These are phyloP conservation scores for Suillus plorans DNA, from an alignment of 768 basidiomycete species.

Conservation along the genomic window DNA sequence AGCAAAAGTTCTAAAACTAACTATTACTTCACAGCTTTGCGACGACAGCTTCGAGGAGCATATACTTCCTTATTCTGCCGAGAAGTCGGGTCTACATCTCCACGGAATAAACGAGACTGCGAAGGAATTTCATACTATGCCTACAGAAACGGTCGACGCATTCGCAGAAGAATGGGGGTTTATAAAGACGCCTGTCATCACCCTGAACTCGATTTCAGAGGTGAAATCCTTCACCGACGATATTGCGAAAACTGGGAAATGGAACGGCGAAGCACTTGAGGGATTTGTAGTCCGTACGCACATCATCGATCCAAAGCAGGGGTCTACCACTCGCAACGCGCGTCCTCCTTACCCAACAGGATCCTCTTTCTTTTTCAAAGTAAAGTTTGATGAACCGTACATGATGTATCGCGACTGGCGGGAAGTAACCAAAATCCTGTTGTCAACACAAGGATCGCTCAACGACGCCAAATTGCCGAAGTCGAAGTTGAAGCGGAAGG, in stretches of 20 bases:
- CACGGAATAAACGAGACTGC: background rate
- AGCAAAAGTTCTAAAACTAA: background rate
- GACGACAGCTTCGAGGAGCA: conserved; percentile 58
- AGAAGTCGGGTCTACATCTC: background rate
- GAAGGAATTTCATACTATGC: background rate
- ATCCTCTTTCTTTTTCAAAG: conserved; percentile 96
- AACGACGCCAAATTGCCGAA: conserved; percentile 48
- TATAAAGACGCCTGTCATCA: conserved; percentile 67
- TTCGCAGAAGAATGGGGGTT: conserved; percentile 94
- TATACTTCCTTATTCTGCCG: background rate
- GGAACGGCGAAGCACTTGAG: conserved; percentile 85
- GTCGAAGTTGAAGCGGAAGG: conserved; percentile 68
- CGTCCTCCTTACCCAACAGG: conserved; percentile 71
- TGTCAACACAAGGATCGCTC: conserved; percentile 23
- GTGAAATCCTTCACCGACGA: conserved; percentile 74
- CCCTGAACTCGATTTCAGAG: conserved; percentile 56
- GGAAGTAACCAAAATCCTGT: background rate
- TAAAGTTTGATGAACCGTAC: conserved; percentile 99
- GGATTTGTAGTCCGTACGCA: conserved; percentile 58
- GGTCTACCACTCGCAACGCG: conserved; percentile 25
- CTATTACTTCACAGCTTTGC: conserved; percentile 63
- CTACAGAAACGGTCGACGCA: conserved; percentile 55
- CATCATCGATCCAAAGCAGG: conserved; percentile 36
- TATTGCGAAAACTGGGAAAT: conserved; percentile 65
- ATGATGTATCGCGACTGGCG: background rate